Percentiles rank a stretch among this genome's conserved stretches.
Evolutionary conservation across 176 grass and related monocot genomes (phyloP).

Genomic region (Bromus sterilis): DNA sequence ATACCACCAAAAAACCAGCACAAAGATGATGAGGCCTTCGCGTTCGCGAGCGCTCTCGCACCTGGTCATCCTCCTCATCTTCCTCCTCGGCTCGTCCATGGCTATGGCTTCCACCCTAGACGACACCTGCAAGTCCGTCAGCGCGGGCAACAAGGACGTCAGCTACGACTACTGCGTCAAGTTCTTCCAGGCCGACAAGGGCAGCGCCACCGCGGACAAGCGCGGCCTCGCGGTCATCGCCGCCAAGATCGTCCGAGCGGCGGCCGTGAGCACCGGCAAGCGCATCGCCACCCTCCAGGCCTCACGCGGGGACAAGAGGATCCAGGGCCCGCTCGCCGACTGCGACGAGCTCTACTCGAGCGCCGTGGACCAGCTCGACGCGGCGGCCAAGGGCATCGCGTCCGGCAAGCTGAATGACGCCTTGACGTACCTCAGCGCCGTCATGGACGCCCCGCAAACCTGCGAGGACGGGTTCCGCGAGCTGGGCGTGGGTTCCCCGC

Average conservation of each 20-base stretch:
- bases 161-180: slow-evolving; percentile 43
- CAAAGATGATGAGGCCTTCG: not conserved
- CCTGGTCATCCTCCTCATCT: not conserved
- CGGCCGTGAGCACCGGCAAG: not conserved
- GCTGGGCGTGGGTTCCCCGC: not conserved
- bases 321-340: not conserved
- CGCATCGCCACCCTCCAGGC: slow-evolving; percentile 34
- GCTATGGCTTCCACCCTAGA: slow-evolving; percentile 24
- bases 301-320: slow-evolving; percentile 13
- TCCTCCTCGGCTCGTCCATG: not conserved
- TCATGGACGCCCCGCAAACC: slow-evolving; percentile 11
- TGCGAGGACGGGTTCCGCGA: slow-evolving; percentile 47
- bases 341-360: slow-evolving; percentile 35
- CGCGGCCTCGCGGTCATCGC: slow-evolving; percentile 44
- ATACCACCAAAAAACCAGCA: not conserved
- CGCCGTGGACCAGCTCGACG: not conserved
- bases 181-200: slow-evolving; percentile 34
- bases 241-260: not conserved
- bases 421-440: slow-evolving; percentile 18
- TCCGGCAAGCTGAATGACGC: not conserved
- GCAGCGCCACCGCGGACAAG: slow-evolving; percentile 22
- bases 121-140: slow-evolving; percentile 50
- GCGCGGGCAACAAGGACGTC: not conserved
- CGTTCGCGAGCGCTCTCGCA: not conserved
- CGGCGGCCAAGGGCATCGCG: not conserved